Evolutionary conservation across 2,329 filamentous ascomycete genomes (phyloP), one percentile per base, ranked within the genome.

Genomic region (Zymoseptoria brevis): DNA sequence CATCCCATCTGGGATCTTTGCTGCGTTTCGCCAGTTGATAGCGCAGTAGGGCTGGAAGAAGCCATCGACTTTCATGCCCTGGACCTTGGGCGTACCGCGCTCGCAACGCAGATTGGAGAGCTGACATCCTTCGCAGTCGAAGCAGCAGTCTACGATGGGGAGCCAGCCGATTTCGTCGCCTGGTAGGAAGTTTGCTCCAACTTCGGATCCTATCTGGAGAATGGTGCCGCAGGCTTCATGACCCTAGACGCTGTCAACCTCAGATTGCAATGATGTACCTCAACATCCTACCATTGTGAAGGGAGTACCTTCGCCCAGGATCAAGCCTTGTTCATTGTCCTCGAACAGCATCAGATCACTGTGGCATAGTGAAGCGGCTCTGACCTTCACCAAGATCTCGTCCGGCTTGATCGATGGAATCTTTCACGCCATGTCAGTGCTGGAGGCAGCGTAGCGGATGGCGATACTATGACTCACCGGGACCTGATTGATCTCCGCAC

Each of bases 291-390:
- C 61, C 62, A 64, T 64, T 11, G 62, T 64, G 48, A 64, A 62
- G 13, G 58, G 62, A 2, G 54, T 54, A 8, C 29, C 60, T 21
- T 60, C 52, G 3, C 62, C 62, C 1, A 64, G 50, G 1, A 49
- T 49, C 16, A 64, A 57, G 2, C 56, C 58, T 50, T 59, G 56
- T 7, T 64, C 62, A 24, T 64, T 64, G 13, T 57, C 51, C 54
- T 64, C 60, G 55, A 64, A 64, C 19, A 64, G 57, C 62, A 64
- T 64, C 45, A 64, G 54, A 30, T 64, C 62, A 26, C 62, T 64
- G 52, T 64, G 62, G 58, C 62, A 64, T 45, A 64, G 29, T 11
- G 62, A 64, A 9, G 62, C 62, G 5, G 62, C 58, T 19, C 56
- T 60, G 49, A 64, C 50, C 49, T 62, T 64, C 60, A 64, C 60